Evolutionary conservation across 306 rosid genomes (phyloP).

Genomic region (Pterocarpus santalinus): DNA sequence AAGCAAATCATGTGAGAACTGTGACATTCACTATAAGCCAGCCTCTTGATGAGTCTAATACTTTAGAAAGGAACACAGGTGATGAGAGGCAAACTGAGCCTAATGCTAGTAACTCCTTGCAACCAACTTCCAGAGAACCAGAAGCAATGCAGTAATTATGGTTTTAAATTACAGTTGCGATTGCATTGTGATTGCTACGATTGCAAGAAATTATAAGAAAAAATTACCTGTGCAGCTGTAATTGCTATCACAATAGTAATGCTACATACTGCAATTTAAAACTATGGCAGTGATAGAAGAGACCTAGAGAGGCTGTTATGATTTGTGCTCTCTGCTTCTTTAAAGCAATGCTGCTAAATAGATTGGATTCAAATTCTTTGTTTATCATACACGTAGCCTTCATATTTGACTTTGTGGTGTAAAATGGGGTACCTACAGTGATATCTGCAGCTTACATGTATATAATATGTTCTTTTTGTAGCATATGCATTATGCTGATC

Average conservation of each 20-base stretch:
- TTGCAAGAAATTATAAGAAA: no score
- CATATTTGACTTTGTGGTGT: conserved; percentile 18
- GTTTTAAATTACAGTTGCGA: background rate
- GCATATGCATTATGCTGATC: background rate
- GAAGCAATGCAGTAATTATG: conserved; percentile 53
- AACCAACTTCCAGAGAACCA: conserved; percentile 52
- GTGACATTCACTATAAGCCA: conserved; percentile 58
- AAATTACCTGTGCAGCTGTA: no score
- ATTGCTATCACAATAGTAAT: no score
- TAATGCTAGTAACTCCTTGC: conserved; percentile 45
- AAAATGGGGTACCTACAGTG: conserved; percentile 12
- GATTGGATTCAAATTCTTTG: conserved; percentile 29
- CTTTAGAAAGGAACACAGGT: conserved; percentile 52
- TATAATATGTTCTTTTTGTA: background rate
- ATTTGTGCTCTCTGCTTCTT: conserved; percentile 22
- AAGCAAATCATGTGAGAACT: conserved; percentile 63
- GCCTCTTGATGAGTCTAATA: conserved; percentile 60
- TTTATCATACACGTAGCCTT: background rate
- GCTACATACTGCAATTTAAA: no score
- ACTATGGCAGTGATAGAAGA: background rate
- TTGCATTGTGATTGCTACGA: no score
- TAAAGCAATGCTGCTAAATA: conserved; percentile 14
- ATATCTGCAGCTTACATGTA: conserved; percentile 5
- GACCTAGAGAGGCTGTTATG: conserved; percentile 13
- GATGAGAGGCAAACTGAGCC: conserved; percentile 49